phyloP scores from a whole-genome alignment of 2,329 filamentous ascomycete species.

The Xylaria arbuscula region DNA sequence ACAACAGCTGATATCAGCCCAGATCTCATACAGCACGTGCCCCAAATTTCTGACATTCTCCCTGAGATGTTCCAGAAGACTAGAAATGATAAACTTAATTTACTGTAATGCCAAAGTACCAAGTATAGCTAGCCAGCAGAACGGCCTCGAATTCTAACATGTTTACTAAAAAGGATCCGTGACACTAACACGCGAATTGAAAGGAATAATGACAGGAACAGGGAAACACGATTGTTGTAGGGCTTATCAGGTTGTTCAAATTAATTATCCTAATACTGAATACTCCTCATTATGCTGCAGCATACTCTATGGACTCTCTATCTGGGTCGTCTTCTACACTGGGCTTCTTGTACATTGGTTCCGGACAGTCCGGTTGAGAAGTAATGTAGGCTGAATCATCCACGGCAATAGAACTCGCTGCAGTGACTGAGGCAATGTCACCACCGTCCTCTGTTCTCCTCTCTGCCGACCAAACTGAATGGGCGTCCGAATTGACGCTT shows the following conservation, averaged over 20 bases:
- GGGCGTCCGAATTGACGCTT: constrained; percentile 43
- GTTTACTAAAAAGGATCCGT: neutral
- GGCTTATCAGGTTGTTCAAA: neutral
- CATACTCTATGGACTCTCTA: constrained; percentile 2
- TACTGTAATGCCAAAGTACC: neutral
- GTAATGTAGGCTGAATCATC: constrained; percentile 28
- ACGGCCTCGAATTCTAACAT: neutral
- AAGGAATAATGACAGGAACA: neutral
- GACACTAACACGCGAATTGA: neutral
- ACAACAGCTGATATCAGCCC: constrained; percentile 40
- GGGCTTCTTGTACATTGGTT: constrained; percentile 38
- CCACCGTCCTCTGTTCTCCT: constrained; percentile 38
- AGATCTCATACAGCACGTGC: constrained; percentile 34
- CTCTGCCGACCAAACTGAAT: constrained; percentile 45
- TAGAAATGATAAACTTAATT: neutral
- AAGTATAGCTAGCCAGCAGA: neutral
- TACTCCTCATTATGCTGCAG: neutral
- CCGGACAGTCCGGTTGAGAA: neutral
- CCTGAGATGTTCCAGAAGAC: constrained; percentile 12
- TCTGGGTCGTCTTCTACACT: constrained; percentile 44
- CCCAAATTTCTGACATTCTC: constrained; percentile 22
- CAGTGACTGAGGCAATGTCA: constrained; percentile 44
- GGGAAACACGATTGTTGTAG: neutral
- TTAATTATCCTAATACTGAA: neutral
- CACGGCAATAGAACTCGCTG: constrained; percentile 42